phyloP scores from a whole-genome alignment of 805 yeast genomes.

The Cyberlindnera samutprakarnensis region DNA sequence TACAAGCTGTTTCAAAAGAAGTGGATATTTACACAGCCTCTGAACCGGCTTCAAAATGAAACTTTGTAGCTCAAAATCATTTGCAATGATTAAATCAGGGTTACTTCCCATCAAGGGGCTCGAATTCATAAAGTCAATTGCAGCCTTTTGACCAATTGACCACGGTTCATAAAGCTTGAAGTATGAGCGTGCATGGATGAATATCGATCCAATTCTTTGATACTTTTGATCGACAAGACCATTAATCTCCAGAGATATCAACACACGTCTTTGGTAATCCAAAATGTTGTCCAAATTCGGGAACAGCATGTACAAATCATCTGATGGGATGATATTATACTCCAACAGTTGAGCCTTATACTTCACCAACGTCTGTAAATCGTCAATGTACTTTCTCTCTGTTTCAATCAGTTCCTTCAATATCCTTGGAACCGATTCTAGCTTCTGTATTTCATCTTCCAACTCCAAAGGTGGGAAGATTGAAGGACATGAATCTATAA shows the following conservation, averaged over 20 bases:
- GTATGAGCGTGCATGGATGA: slow-evolving; percentile 77
- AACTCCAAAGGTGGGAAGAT: slow-evolving; percentile 27
- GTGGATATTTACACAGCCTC: slow-evolving; percentile 91
- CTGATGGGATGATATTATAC: slow-evolving; percentile 65
- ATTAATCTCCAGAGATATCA: slow-evolving; percentile 86
- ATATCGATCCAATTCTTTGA: slow-evolving; percentile 85
- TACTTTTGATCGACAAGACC: slow-evolving; percentile 62
- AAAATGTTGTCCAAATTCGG: slow-evolving; percentile 79
- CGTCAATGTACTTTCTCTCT: slow-evolving; percentile 90
- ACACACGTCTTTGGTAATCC: slow-evolving; percentile 86
- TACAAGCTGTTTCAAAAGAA: slow-evolving; percentile 67
- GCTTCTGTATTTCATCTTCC: slow-evolving; percentile 23
- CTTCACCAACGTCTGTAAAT: slow-evolving; percentile 63
- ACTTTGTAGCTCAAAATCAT: slow-evolving; percentile 83
- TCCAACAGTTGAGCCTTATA: slow-evolving; percentile 64
- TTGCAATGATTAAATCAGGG: slow-evolving; percentile 58
- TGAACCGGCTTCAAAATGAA: slow-evolving; percentile 92
- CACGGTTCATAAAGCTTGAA: slow-evolving; percentile 90
- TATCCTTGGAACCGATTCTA: slow-evolving; percentile 66
- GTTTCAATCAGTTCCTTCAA: slow-evolving; percentile 80
- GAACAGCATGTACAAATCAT: slow-evolving; percentile 71
- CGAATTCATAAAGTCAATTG: slow-evolving; percentile 65
- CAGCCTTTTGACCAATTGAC: slow-evolving; percentile 85
- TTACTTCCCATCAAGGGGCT: slow-evolving; percentile 51
- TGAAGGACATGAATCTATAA: slow-evolving; percentile 47